Evolutionary conservation across 192 early-diverging fungal genomes (phyloP), one percentile per base, ranked within the genome.

Genomic region (Gonapodya prolifera): DNA sequence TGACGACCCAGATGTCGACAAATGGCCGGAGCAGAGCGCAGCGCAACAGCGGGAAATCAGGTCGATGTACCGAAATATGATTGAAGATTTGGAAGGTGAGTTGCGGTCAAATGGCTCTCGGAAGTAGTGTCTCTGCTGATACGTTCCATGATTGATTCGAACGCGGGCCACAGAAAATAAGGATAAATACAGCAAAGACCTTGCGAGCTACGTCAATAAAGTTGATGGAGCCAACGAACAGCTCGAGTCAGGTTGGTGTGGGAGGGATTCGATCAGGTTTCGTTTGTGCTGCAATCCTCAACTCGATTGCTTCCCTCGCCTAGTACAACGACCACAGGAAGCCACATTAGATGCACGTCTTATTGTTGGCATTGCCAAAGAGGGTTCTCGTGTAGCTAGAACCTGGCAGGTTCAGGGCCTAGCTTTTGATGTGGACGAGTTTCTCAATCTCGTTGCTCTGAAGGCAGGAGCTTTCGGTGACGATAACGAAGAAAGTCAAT

Each of bases 341-440:
- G 95, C 95, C 13, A 88, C 91, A 0, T 83, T 98, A 32, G 95
- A 98, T 88, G 90, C 94, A n/a, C 87, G 87, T 8, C 80, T 96
- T 1, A 84, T 98, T 28, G 86, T 95, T 2, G 75, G 90, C 17
- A 88, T 92, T 0, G 89, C 94, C 0, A 91, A 93, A 75, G 78
- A 95, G 32, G 87, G 88, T 45, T 88, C 89, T 8, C 89, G 94
- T 82, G 94, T 91, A 69, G 91, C 92, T 1, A 87, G 91, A 71
- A 87, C 90, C 75, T 85, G 97, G 81, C 88, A 89, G 2, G 84
- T 94, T 34, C 92, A 93, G 73, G 86, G 87, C 33, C 86, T 90
- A 17, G 84, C 86, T 0, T 94, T 97, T 78, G 91, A 94, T 79
- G 79, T 91, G 17, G 89, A 91, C 34, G 94, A 92, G 33, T 96